These are phyloP conservation scores for Penicillium sp. DNA, from an alignment of 2,329 filamentous ascomycete species.

Conservation along the genomic window DNA sequence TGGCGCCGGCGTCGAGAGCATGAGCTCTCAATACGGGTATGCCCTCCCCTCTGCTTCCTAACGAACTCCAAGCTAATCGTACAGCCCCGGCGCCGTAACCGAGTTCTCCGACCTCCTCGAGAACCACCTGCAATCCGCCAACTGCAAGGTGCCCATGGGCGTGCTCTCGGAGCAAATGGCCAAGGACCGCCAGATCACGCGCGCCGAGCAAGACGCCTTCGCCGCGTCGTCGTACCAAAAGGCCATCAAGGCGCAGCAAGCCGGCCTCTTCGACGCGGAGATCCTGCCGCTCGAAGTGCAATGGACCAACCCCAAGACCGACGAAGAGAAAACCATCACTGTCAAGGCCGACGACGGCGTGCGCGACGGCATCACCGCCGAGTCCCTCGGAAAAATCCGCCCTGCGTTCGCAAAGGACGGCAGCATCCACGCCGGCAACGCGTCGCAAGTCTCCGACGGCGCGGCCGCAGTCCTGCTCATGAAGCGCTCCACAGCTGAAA, in stretches of 20 bases:
- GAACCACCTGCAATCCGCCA: slow-evolving; percentile 72
- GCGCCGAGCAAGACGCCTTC: slow-evolving; percentile 81
- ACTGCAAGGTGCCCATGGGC: slow-evolving; percentile 98
- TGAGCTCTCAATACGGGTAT: slow-evolving; percentile 87
- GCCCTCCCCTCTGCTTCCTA: slow-evolving; percentile 24
- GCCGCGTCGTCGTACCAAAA: slow-evolving; percentile 91
- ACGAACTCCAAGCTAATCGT: not conserved
- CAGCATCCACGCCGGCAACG: slow-evolving; percentile 93
- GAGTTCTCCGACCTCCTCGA: slow-evolving; percentile 92
- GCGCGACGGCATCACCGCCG: slow-evolving; percentile 75
- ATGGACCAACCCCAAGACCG: slow-evolving; percentile 85
- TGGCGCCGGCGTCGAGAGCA: slow-evolving; percentile 93
- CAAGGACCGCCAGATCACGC: slow-evolving; percentile 69
- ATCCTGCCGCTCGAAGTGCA: slow-evolving; percentile 83
- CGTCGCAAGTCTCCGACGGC: slow-evolving; percentile 91
- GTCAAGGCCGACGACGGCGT: slow-evolving; percentile 86
- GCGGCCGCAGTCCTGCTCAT: slow-evolving; percentile 93
- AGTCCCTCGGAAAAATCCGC: slow-evolving; percentile 85
- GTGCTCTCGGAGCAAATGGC: slow-evolving; percentile 93
- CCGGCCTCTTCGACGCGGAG: slow-evolving; percentile 89
- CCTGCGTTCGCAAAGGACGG: slow-evolving; percentile 89
- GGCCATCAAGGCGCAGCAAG: slow-evolving; percentile 76
- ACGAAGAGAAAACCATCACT: slow-evolving; percentile 76
- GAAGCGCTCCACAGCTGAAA: slow-evolving; percentile 86
- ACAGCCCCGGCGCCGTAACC: slow-evolving; percentile 72